Percentiles rank a stretch among this genome's conserved stretches.
phyloP scores from a whole-genome alignment of 2,329 filamentous ascomycete species.

The Cryoendolithus antarcticus region DNA sequence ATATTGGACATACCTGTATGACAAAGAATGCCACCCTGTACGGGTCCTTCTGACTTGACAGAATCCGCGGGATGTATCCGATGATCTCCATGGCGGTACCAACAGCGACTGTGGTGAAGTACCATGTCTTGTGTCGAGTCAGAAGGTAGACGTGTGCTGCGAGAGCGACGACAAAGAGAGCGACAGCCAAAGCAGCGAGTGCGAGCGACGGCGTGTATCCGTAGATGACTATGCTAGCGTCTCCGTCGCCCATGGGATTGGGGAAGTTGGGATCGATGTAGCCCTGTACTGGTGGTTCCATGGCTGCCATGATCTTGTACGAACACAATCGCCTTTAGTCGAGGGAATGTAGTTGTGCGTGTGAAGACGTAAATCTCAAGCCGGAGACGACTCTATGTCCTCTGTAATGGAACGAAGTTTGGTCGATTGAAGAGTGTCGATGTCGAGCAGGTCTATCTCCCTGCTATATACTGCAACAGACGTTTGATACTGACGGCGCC shows the following conservation, averaged over 20 bases:
- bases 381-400: too few relatives aligned
- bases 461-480: too few relatives aligned
- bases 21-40: conserved; percentile 46
- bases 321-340: too few relatives aligned
- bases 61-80: conserved; percentile 37
- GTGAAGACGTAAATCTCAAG: too few relatives aligned
- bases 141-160: conserved; percentile 25
- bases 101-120: conserved; percentile 35
- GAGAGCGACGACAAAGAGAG: conserved; percentile 33
- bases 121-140: conserved; percentile 31
- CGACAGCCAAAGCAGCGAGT: conserved; percentile 32
- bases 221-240: conserved; percentile 39
- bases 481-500: too few relatives aligned
- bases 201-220: conserved; percentile 37
- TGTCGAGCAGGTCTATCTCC: too few relatives aligned
- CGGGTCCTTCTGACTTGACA: conserved; percentile 39
- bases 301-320: too few relatives aligned
- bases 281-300: conserved; percentile 11
- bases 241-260: conserved; percentile 33
- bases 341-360: too few relatives aligned
- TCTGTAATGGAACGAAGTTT: too few relatives aligned
- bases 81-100: conserved; percentile 39
- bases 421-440: too few relatives aligned
- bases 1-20: conserved; percentile 21
- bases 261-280: conserved; percentile 43